Conservation (phyloP, 768 basidiomycete species). For the Termitomyces sp. region DNA sequence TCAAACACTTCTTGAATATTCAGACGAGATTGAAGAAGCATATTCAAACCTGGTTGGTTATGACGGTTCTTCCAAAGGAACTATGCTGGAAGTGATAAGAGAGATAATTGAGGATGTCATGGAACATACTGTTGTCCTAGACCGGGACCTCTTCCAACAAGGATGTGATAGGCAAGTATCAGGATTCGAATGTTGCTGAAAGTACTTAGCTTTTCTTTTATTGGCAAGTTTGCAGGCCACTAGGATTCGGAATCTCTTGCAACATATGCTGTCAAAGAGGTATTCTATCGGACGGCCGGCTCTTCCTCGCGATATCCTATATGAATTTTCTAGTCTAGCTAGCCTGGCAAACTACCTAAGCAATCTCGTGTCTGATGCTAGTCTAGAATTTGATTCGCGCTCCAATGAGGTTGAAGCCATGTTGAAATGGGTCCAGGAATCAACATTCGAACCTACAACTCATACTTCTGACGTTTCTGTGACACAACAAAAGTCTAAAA, state of each 20-base stretch:
- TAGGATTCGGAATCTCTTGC: slow-evolving; percentile 29
- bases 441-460: not conserved
- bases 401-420: slow-evolving; percentile 13
- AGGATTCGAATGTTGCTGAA: slow-evolving; percentile 23
- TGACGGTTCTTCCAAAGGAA: not conserved
- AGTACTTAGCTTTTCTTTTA: not conserved
- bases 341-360: not conserved
- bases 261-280: not conserved
- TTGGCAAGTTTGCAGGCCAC: slow-evolving; percentile 31
- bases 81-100: not conserved
- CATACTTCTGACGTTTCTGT: not conserved
- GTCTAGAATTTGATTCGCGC: not conserved
- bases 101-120: not conserved
- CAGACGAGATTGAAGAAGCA: slow-evolving; percentile 35
- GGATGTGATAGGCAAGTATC: slow-evolving; percentile 29
- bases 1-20: slow-evolving; percentile 35
- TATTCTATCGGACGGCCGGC: too few species aligned
- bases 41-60: slow-evolving; percentile 21
- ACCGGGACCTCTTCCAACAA: slow-evolving; percentile 5
- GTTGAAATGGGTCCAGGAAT: not conserved
- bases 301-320: slow-evolving; percentile 1
- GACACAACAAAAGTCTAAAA: slow-evolving; percentile 1
- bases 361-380: not conserved
- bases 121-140: not conserved
- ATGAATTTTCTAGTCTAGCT: not conserved